phyloP scores from a whole-genome alignment of 495 filamentous ascomycete genomes.

The Neurospora discreta region DNA sequence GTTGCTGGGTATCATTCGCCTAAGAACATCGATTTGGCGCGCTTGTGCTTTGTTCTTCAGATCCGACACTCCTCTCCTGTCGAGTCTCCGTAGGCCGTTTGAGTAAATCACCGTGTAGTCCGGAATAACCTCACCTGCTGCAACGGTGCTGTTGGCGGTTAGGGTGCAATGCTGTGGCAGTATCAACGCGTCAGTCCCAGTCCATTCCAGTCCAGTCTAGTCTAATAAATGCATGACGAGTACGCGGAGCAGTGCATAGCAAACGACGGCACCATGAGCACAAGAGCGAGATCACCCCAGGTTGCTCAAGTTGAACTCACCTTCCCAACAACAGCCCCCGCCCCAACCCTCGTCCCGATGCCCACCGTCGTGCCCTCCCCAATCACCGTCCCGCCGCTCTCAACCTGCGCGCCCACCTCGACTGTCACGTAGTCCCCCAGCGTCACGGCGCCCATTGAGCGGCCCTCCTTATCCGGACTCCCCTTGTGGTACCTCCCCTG shows the following conservation, averaged over 20 bases:
- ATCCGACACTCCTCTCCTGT: slow-evolving; percentile 43
- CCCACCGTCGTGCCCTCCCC: slow-evolving; percentile 55
- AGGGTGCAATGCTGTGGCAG: slow-evolving; percentile 45
- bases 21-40: slow-evolving; percentile 52
- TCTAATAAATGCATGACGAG: background rate
- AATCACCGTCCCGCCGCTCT: slow-evolving; percentile 44
- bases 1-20: slow-evolving; percentile 52
- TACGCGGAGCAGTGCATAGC: background rate
- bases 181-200: background rate
- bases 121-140: slow-evolving; percentile 41
- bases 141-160: slow-evolving; percentile 39
- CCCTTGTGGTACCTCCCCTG: slow-evolving; percentile 8
- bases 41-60: slow-evolving; percentile 44
- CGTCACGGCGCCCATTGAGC: slow-evolving; percentile 28
- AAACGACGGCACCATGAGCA: background rate
- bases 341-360: slow-evolving; percentile 47
- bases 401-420: slow-evolving; percentile 50
- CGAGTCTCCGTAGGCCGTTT: slow-evolving; percentile 42
- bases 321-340: slow-evolving; percentile 53
- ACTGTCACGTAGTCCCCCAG: slow-evolving; percentile 49
- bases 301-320: slow-evolving; percentile 25
- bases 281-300: background rate
- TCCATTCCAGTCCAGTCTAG: background rate
- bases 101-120: slow-evolving; percentile 61
- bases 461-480: slow-evolving; percentile 5